phyloP scores from a whole-genome alignment of 208 protist genomes.

The Acanthamoeba healyi region DNA sequence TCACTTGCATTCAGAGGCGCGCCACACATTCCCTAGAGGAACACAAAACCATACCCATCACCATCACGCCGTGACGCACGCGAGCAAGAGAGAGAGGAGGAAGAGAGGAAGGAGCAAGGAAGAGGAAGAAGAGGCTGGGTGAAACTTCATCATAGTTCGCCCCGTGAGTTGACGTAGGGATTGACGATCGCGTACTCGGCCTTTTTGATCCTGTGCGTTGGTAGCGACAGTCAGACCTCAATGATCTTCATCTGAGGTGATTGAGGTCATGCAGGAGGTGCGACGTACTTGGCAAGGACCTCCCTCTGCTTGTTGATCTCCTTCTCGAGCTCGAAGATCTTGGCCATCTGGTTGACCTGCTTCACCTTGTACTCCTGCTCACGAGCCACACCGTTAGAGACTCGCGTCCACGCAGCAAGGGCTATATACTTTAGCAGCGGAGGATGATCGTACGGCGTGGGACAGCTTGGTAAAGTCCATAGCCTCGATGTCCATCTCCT shows the following conservation, averaged over 20 bases:
- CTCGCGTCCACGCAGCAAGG: too few relatives aligned
- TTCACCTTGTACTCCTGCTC: too few relatives aligned
- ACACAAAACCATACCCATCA: too few relatives aligned
- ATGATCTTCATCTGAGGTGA: too few relatives aligned
- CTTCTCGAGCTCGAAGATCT: constrained; percentile 77
- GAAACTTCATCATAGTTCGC: too few relatives aligned
- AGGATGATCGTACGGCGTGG: too few relatives aligned
- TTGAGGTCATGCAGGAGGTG: too few relatives aligned
- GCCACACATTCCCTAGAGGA: too few relatives aligned
- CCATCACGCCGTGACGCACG: too few relatives aligned
- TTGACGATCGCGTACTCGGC: constrained; percentile 13
- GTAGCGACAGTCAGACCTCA: not conserved
- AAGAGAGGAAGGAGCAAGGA: not conserved
- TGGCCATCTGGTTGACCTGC: constrained; percentile 61
- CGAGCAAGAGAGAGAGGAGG: not conserved
- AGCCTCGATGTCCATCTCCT: constrained; percentile 52
- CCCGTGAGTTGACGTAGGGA: not conserved
- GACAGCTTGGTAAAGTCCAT: too few relatives aligned
- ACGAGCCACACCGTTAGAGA: constrained; percentile 41
- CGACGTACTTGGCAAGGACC: not conserved
- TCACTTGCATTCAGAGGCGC: too few relatives aligned
- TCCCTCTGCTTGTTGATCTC: not conserved
- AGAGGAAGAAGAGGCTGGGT: not conserved
- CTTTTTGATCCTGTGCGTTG: not conserved
- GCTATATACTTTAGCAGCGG: too few relatives aligned